A percentile compares a stretch with the other conserved stretches of the same genome.
These are phyloP conservation scores for Neofusicoccum ribis DNA, from an alignment of 2,329 filamentous ascomycete species.

Conservation along the genomic window DNA sequence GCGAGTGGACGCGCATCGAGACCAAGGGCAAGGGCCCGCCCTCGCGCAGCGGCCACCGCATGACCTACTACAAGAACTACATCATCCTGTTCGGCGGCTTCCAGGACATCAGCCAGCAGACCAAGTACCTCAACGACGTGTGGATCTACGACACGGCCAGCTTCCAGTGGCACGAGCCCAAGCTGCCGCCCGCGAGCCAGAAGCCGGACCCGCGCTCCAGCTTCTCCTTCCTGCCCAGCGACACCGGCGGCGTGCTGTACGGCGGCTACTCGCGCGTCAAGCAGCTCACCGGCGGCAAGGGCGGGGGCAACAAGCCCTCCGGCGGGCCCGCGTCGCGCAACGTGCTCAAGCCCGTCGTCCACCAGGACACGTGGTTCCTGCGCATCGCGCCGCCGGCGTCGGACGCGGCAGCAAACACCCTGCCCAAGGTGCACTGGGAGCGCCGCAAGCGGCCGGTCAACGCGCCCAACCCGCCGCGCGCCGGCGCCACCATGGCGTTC, in stretches of 20 bases:
- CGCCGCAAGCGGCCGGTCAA: slow-evolving; percentile 90
- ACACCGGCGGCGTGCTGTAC: slow-evolving; percentile 84
- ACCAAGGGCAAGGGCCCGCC: slow-evolving; percentile 75
- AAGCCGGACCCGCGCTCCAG: slow-evolving; percentile 90
- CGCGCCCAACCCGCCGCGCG: slow-evolving; percentile 76
- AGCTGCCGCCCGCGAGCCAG: slow-evolving; percentile 72
- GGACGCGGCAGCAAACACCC: slow-evolving; percentile 65
- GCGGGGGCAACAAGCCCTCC: slow-evolving; percentile 41
- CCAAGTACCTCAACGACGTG: slow-evolving; percentile 87
- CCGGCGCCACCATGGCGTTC: slow-evolving; percentile 89
- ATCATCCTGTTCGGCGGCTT: slow-evolving; percentile 95
- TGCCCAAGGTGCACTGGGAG: slow-evolving; percentile 84
- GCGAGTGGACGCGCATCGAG: slow-evolving; percentile 92
- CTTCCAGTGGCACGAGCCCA: slow-evolving; percentile 79
- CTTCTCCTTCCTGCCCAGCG: slow-evolving; percentile 88
- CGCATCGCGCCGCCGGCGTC: slow-evolving; percentile 71
- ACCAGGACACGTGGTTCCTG: slow-evolving; percentile 94
- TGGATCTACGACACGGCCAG: slow-evolving; percentile 94
- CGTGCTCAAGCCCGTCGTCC: slow-evolving; percentile 80
- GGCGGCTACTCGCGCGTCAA: slow-evolving; percentile 95
- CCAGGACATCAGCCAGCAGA: slow-evolving; percentile 93
- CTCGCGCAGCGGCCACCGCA: slow-evolving; percentile 86
- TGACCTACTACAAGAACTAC: slow-evolving; percentile 97
- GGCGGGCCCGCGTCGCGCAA: slow-evolving; percentile 63
- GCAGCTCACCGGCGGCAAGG: slow-evolving; percentile 52